These are phyloP conservation scores for Fraxinus ornus DNA, from an alignment of 305 asterid species.

Conservation along the genomic window DNA sequence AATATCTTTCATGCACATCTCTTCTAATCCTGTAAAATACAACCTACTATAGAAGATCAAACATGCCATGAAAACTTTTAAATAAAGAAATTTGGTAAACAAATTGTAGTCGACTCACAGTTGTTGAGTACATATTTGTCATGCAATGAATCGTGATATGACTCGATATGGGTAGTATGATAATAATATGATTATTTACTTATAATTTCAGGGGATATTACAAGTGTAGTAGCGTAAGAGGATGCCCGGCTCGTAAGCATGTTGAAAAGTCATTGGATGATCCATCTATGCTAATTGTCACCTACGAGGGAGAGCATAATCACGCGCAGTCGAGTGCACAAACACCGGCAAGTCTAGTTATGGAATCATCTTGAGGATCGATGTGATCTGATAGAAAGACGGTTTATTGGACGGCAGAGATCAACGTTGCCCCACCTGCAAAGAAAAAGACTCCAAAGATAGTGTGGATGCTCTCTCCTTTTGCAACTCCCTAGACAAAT, in stretches of 20 bases:
- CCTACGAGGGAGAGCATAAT: conserved; percentile 88
- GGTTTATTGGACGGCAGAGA: conserved; percentile 29
- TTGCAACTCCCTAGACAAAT: conserved; percentile 26
- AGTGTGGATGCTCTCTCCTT: conserved; percentile 29
- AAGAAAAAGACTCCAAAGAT: neutral
- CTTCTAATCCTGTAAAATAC: no score
- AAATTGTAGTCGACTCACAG: neutral
- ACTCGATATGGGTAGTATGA: neutral
- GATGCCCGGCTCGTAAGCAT: conserved; percentile 95
- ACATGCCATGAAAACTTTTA: neutral
- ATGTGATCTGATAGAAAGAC: neutral
- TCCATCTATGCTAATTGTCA: conserved; percentile 74
- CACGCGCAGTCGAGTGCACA: conserved; percentile 60
- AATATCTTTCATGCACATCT: no score
- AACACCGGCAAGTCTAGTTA: conserved; percentile 54
- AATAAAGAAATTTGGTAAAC: neutral
- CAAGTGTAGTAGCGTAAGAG: conserved; percentile 90
- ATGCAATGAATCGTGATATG: neutral
- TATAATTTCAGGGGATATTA: conserved; percentile 71
- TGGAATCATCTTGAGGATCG: conserved; percentile 62
- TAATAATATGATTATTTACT: neutral
- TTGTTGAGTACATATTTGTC: neutral
- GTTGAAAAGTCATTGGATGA: conserved; percentile 91
- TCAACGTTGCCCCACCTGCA: conserved; percentile 11
- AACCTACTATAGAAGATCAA: no score